These are phyloP conservation scores for Thermothelomyces thermophilus DNA, from an alignment of 2,329 filamentous ascomycete species.

Conservation along the genomic window DNA sequence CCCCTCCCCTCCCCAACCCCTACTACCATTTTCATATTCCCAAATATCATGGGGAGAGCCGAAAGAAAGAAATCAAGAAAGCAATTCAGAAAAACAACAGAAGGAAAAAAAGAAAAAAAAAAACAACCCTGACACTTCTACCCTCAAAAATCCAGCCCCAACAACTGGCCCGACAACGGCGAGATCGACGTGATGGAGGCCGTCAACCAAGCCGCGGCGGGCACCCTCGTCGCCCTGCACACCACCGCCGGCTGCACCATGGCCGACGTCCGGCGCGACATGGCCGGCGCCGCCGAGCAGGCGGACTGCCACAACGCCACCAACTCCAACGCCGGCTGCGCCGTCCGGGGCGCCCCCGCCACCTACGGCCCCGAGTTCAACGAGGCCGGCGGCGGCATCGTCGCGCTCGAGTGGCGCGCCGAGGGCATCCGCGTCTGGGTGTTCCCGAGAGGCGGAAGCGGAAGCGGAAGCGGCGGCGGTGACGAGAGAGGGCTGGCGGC, in stretches of 20 bases:
- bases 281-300: constrained; percentile 39
- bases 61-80: no score
- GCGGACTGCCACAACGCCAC: constrained; percentile 46
- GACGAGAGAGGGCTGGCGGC: constrained; percentile 47
- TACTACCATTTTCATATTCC: neutral
- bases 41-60: no score
- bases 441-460: constrained; percentile 45
- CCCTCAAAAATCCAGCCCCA: constrained; percentile 24
- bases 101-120: neutral
- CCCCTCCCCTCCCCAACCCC: neutral
- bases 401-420: constrained; percentile 54
- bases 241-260: constrained; percentile 47
- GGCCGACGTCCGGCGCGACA: constrained; percentile 45
- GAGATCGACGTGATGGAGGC: constrained; percentile 60
- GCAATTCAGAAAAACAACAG: no score
- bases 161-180: constrained; percentile 56
- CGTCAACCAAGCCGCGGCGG: constrained; percentile 46
- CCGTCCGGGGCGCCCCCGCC: constrained; percentile 37
- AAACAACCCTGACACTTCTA: neutral
- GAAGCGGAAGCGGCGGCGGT: no score
- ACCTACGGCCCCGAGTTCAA: constrained; percentile 51
- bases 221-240: constrained; percentile 56
- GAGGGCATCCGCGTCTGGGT: constrained; percentile 60
- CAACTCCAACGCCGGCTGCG: constrained; percentile 52
- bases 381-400: constrained; percentile 47